A percentile compares a stretch with the other conserved stretches of the same genome.
Conservation (phyloP, 768 basidiomycete species). For the Chlorophyllum brunneum region DNA sequence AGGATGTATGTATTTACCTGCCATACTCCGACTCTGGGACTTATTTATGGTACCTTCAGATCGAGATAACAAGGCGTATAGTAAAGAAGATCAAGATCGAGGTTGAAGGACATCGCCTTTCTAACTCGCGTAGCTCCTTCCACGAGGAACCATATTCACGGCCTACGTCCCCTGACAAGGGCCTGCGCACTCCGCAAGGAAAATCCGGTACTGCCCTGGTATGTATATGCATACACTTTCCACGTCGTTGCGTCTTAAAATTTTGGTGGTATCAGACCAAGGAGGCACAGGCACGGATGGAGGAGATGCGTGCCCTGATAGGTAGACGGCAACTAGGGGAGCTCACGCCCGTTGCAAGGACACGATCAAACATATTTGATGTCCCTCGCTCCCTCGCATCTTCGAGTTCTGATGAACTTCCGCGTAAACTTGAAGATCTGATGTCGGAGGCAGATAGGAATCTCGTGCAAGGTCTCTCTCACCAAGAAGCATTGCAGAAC, state of each 20-base stretch:
- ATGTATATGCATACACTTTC: constrained; percentile 13
- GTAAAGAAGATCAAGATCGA: constrained; percentile 77
- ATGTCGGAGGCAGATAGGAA: constrained; percentile 54
- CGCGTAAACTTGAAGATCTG: constrained; percentile 48
- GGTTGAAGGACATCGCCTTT: constrained; percentile 40
- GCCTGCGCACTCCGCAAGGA: constrained; percentile 41
- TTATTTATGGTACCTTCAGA: constrained; percentile 32
- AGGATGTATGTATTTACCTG: constrained; percentile 52
- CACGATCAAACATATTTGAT: constrained; percentile 35
- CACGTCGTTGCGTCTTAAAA: background rate
- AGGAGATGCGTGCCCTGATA: constrained; percentile 81
- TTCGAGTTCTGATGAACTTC: constrained; percentile 30
- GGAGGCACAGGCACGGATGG: constrained; percentile 74
- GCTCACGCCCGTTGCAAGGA: constrained; percentile 43
- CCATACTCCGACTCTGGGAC: background rate
- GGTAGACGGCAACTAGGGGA: constrained; percentile 48
- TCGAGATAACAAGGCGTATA: constrained; percentile 65
- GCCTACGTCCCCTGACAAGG: constrained; percentile 58
- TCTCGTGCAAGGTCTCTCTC: constrained; percentile 46
- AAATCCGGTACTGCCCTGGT: constrained; percentile 37
- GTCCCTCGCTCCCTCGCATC: constrained; percentile 22
- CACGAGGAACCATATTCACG: constrained; percentile 34
- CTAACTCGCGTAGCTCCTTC: constrained; percentile 14
- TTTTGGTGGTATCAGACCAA: constrained; percentile 46
- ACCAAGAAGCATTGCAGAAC: constrained; percentile 51